Evolutionary conservation across 139 green algal species (phyloP), one percentile per base, ranked within the genome.

Genomic region (Diplosphaera chodatii): DNA sequence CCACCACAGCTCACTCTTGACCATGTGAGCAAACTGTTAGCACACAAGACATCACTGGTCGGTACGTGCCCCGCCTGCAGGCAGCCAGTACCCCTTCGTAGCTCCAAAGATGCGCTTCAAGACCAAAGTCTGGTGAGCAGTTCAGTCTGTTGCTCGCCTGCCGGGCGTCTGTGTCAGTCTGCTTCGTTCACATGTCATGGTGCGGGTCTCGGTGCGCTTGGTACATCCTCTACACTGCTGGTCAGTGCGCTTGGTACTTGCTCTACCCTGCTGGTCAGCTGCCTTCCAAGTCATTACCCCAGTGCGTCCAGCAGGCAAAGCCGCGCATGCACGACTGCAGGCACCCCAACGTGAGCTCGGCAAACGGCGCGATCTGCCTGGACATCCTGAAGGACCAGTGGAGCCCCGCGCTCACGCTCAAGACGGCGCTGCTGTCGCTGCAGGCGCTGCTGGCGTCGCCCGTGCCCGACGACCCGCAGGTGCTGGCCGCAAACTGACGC

Each of bases 371-470:
- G 68, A 98, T 99, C 75, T 98, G 94, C 82, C 81, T 99, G 33
- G 95, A 99, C 72, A 97, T 99, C 59, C 76, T 99, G 33, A 98
- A 98, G 77, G 95, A 99, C 69, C 91, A 97, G 78, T 99, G 95
- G 95, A 95, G 83, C 65, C 95, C 95, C 13, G 95, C 95, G 2
- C 84, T 98, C 1, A 99, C 95, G 15, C 79, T 89, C 1, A 99
- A 98, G 74, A 98, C 95, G 27, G 95, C 95, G 22, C 79, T 99
- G 63, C 83, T 99, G 10, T 95, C 87, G 55, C 73, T 99, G 63
- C 95, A 99, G 74, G 89, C 94, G 10, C 83, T 99, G 70, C 79
- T 98, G 67, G 87, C 90, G n/a, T 91, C 85, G 2, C 94, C 94
- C 6, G 83, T 96, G 73, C 90, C 95, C 4, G 88, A 96, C 72